Evolutionary conservation across 2,329 filamentous ascomycete genomes (phyloP), one percentile per base, ranked within the genome.

Genomic region (Leptographium lundbergii): DNA sequence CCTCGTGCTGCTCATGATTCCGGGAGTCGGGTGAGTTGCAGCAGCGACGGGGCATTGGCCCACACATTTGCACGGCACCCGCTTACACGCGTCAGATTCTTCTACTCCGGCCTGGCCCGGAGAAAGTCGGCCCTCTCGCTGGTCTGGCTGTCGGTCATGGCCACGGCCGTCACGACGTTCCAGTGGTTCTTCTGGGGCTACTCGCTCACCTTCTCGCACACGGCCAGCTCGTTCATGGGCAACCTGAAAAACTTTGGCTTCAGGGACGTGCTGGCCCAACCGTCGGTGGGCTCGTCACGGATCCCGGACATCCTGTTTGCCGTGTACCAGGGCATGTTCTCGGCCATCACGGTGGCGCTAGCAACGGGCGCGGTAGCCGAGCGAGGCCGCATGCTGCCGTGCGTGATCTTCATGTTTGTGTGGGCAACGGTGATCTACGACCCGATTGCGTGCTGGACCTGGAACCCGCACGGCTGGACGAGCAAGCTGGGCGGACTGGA

Each of bases 121-220:
- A 81, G 91, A 69, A 96, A 95, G 75, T 95, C 90, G 0, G 91
- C 91, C 9, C 77, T 96, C 57, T 94, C 90, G 25, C 77, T 96
- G 62, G 89, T 96, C 72, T 95, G 89, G 89, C 84, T 95, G 27
- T 92, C 89, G 4, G 78, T 95, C 69, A 95, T 95, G 88, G 82
- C 89, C 24, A 84, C 86, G 1, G 90, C 86, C 14, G 86, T 95
- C 56, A 86, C 89, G 42, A 87, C 85, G 29, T 95, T 95, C 73
- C 90, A 95, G 71, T 96, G 91, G 91, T 95, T 95, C 77, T 90
- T 94, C 77, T 94, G 89, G 89, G 89, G 89, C 48, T 94, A 89
- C 70, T 91, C 87, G 5, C 74, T 94, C 13, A 83, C 88, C 54
- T 94, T 91, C 70, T 94, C 89, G 19, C 89, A 92, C 72, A 78